Conservation (phyloP, 495 filamentous ascomycete species). For the Xylaria curta region DNA sequence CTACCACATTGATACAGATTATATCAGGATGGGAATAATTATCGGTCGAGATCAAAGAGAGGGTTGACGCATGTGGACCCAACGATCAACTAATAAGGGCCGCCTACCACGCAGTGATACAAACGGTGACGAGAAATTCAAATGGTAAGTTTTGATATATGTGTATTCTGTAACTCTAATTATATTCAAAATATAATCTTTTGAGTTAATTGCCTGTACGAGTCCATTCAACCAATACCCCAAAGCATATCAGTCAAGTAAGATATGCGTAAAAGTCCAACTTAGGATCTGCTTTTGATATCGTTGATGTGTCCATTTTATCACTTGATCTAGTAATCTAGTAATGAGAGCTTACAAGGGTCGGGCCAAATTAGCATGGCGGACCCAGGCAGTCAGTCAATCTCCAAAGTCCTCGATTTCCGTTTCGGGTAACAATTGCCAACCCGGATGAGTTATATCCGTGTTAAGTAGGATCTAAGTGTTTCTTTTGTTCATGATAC, state of each 20-base stretch:
- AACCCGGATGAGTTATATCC: not conserved
- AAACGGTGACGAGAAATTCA: no score
- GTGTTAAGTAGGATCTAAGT: not conserved
- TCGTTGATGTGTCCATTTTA: not conserved
- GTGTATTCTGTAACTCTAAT: no score
- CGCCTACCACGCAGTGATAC: no score
- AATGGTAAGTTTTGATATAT: no score
- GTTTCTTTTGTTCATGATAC: not conserved
- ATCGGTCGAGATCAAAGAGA: no score
- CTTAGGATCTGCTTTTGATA: not conserved
- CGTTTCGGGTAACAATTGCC: not conserved
- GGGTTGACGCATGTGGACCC: no score
- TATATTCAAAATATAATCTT: no score
- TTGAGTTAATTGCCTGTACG: no score
- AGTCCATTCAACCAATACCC: no score
- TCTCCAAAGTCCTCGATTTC: conserved; percentile 6
- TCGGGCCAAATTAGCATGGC: not conserved
- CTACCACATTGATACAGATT: no score
- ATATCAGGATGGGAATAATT: no score
- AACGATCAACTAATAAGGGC: no score
- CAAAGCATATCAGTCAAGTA: not conserved
- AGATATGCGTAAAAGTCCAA: not conserved
- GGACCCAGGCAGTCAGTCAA: not conserved
- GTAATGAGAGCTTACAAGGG: not conserved
- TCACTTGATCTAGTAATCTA: not conserved